A percentile compares a stretch with the other conserved stretches of the same genome.
Conservation (phyloP, 441 rosid species). For the Adansonia madagascariensis region DNA sequence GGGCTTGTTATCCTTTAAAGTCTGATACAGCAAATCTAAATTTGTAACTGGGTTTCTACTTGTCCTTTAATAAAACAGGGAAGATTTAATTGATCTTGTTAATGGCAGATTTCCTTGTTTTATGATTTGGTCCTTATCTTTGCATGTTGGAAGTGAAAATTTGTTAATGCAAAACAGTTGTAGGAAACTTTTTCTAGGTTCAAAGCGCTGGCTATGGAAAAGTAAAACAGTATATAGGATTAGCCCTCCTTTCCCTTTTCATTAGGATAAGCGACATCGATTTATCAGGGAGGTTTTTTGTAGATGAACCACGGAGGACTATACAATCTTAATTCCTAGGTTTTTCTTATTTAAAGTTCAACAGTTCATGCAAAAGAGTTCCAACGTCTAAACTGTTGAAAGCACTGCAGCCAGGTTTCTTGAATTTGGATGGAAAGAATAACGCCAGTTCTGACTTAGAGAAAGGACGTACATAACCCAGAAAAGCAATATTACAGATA, state of each 20-base stretch:
- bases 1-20: not conserved
- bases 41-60: not conserved
- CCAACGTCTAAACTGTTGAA: not conserved
- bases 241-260: not conserved
- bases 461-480: not conserved
- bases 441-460: too few relatives aligned
- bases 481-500: not conserved
- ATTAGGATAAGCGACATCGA: not conserved
- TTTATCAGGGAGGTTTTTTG: too few relatives aligned
- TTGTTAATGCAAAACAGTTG: not conserved
- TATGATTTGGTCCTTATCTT: too few relatives aligned
- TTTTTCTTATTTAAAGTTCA: not conserved
- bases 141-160: too few relatives aligned
- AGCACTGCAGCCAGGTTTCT: not conserved
- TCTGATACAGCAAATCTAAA: not conserved
- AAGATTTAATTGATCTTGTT: too few relatives aligned
- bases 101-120: too few relatives aligned
- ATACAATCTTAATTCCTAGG: not conserved
- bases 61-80: not conserved
- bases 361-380: not conserved
- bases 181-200: too few relatives aligned
- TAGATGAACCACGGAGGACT: too few relatives aligned
- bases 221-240: too few relatives aligned
- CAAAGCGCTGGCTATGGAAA: too few relatives aligned
- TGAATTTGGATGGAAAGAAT: not conserved